Conservation (phyloP, 192 early-diverging fungal species). For the Linnemannia elongata region DNA sequence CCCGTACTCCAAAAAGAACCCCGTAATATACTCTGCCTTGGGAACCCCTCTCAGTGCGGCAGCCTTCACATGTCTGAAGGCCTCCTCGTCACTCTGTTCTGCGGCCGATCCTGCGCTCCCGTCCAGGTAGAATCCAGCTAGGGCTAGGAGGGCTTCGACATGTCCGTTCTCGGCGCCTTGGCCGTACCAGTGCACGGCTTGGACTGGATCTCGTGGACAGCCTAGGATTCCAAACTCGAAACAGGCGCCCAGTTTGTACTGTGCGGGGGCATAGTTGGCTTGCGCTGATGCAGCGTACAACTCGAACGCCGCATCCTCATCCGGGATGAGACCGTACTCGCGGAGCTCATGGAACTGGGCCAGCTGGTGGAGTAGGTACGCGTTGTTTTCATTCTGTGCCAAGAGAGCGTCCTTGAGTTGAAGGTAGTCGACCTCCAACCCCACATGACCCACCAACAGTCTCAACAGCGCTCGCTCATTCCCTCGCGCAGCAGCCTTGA, state of each 20-base stretch:
- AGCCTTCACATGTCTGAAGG: conserved; percentile 39
- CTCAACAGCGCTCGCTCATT: conserved; percentile 45
- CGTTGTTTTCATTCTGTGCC: conserved; percentile 32
- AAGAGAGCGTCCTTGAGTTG: conserved; percentile 52
- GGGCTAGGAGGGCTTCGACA: conserved; percentile 84
- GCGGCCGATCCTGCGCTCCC: conserved; percentile 62
- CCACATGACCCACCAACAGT: conserved; percentile 43
- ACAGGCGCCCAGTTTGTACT: conserved; percentile 82
- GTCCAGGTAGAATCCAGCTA: conserved; percentile 85
- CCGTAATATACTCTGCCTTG: conserved; percentile 54
- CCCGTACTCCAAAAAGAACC: conserved; percentile 52
- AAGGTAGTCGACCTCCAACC: conserved; percentile 46
- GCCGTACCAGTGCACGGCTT: conserved; percentile 81
- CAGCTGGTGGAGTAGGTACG: conserved; percentile 47
- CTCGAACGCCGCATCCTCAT: conserved; percentile 49
- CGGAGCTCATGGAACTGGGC: conserved; percentile 50
- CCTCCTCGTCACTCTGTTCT: conserved; percentile 51
- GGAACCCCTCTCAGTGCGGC: conserved; percentile 45
- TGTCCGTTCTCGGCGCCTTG: conserved; percentile 86
- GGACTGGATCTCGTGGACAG: conserved; percentile 70
- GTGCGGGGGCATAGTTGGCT: conserved; percentile 76
- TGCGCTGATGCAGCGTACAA: conserved; percentile 63
- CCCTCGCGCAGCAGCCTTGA: conserved; percentile 48
- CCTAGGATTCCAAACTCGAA: conserved; percentile 84
- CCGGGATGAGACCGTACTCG: conserved; percentile 49